These are phyloP conservation scores for Russula abietina DNA, from an alignment of 768 basidiomycete genomes.

Conservation along the genomic window DNA sequence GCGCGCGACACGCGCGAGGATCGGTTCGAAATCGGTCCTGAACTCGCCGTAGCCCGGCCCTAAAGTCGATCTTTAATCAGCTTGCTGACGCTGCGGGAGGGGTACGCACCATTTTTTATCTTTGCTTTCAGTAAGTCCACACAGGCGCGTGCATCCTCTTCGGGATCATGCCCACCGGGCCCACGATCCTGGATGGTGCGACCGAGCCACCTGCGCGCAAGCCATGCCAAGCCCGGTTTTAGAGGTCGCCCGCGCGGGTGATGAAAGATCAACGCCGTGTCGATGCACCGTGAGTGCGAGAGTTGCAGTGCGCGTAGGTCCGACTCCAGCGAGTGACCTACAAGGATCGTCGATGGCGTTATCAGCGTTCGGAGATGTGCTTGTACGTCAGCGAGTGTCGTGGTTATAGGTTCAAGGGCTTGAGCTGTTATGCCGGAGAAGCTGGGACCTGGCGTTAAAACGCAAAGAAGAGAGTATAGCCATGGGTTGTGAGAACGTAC, in stretches of 20 bases:
- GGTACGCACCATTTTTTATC: constrained; percentile 52
- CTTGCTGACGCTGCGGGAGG: neutral
- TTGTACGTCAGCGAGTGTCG: constrained; percentile 77
- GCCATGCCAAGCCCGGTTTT: constrained; percentile 95
- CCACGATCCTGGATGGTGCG: constrained; percentile 84
- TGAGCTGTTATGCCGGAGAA: constrained; percentile 92
- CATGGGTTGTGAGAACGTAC: constrained; percentile 36
- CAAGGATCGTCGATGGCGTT: constrained; percentile 64
- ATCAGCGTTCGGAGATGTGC: constrained; percentile 57
- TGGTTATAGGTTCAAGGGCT: constrained; percentile 60
- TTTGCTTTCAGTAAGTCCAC: constrained; percentile 80
- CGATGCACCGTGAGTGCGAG: constrained; percentile 81
- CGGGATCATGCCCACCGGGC: constrained; percentile 86
- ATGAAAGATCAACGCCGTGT: constrained; percentile 85
- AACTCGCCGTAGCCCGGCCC: constrained; percentile 81
- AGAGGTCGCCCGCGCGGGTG: constrained; percentile 91
- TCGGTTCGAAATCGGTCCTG: constrained; percentile 75
- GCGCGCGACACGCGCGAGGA: constrained; percentile 79
- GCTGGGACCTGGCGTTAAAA: constrained; percentile 35
- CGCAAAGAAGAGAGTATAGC: neutral
- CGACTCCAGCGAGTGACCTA: constrained; percentile 94
- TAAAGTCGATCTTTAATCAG: constrained; percentile 24
- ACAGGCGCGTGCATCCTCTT: constrained; percentile 90
- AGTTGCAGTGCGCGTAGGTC: constrained; percentile 87
- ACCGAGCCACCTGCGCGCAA: constrained; percentile 88